These are phyloP conservation scores for Wallacemonas sp. DNA, from an alignment of 208 protist species.

Conservation along the genomic window DNA sequence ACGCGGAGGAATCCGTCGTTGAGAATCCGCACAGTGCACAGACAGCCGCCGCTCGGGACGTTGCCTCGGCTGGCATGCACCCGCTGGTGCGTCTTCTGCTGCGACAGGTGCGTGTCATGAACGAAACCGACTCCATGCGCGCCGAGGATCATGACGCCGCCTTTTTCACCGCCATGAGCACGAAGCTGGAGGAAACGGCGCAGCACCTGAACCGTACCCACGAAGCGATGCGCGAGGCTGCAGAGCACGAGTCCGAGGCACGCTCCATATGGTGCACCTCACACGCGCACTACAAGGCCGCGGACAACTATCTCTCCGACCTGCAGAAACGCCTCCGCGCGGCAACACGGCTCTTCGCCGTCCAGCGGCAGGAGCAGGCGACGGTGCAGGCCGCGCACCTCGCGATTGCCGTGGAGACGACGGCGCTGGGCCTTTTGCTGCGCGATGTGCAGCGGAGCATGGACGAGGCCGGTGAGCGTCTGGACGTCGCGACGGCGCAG, in stretches of 20 bases:
- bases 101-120: not conserved
- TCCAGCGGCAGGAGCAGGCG: conserved; percentile 64
- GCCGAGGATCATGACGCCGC: no score
- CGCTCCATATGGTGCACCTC: conserved; percentile 34
- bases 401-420: conserved; percentile 53
- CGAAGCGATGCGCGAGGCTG: not conserved
- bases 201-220: conserved; percentile 17
- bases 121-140: no score
- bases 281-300: conserved; percentile 45
- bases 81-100: conserved; percentile 1
- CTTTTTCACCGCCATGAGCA: conserved; percentile 11
- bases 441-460: conserved; percentile 35
- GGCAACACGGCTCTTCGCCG: conserved; percentile 54
- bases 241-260: conserved; percentile 22
- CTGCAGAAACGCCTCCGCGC: conserved; percentile 42
- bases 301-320: conserved; percentile 32
- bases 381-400: conserved; percentile 65
- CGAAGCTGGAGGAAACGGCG: conserved; percentile 16
- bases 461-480: conserved; percentile 17
- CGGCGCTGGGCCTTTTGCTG: conserved; percentile 53
- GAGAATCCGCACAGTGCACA: no score
- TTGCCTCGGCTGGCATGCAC: not conserved
- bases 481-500: conserved; percentile 22
- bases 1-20: no score
- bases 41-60: no score